A percentile compares a stretch with the other conserved stretches of the same genome.
phyloP scores from a whole-genome alignment of 2,329 filamentous ascomycete species.

The Sodiomyces alkalinus region DNA sequence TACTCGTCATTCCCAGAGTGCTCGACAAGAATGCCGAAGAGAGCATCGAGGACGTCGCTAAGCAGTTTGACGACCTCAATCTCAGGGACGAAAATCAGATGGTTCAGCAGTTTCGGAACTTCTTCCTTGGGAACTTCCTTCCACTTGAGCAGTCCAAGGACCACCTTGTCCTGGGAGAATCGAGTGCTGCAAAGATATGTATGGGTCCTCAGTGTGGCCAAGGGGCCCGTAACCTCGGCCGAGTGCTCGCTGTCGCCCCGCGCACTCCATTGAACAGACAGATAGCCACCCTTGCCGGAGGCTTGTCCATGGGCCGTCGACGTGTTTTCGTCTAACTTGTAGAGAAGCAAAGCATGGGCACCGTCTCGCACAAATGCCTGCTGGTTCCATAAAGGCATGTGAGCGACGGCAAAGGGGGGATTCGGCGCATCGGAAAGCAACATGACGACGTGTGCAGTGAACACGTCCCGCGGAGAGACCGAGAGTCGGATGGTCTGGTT shows the following conservation, averaged over 20 bases:
- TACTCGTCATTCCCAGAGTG: slow-evolving; percentile 84
- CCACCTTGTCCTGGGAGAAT: slow-evolving; percentile 81
- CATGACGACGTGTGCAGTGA: slow-evolving; percentile 74
- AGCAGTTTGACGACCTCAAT: slow-evolving; percentile 95
- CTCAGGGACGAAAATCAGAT: slow-evolving; percentile 85
- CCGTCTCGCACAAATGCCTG: slow-evolving; percentile 84
- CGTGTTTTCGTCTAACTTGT: slow-evolving; percentile 85
- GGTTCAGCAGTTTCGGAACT: slow-evolving; percentile 58
- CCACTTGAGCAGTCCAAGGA: slow-evolving; percentile 78
- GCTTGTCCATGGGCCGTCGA: slow-evolving; percentile 47
- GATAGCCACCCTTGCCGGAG: slow-evolving; percentile 69
- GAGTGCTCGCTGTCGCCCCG: slow-evolving; percentile 49
- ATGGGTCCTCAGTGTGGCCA: slow-evolving; percentile 64
- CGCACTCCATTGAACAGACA: slow-evolving; percentile 67
- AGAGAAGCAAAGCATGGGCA: slow-evolving; percentile 63
- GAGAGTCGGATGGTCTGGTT: slow-evolving; percentile 74
- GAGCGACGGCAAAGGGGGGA: slow-evolving; percentile 78
- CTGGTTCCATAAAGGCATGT: slow-evolving; percentile 87
- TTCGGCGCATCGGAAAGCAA: slow-evolving; percentile 76
- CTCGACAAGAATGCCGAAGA: slow-evolving; percentile 85
- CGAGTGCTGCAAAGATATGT: slow-evolving; percentile 89
- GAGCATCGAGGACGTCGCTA: slow-evolving; percentile 72
- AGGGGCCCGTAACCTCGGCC: slow-evolving; percentile 62
- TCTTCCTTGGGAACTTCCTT: slow-evolving; percentile 58
- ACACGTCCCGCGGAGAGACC: slow-evolving; percentile 65